A percentile compares a stretch with the other conserved stretches of the same genome.
phyloP scores from a whole-genome alignment of 257 asterid genomes.

The Ocimum tenuiflorum region DNA sequence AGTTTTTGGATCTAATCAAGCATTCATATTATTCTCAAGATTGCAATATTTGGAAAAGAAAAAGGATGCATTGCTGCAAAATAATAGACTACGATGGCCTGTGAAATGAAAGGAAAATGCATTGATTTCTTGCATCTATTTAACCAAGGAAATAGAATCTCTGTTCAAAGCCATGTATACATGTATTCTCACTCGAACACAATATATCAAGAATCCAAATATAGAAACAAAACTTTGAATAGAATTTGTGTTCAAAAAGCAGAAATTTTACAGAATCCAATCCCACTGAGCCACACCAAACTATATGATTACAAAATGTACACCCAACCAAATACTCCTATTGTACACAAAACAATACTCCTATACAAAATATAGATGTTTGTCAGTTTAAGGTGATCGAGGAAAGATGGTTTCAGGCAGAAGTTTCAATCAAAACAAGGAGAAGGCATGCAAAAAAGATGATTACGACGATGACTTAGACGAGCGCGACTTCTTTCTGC shows the following conservation, averaged over 20 bases:
- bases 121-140: neutral
- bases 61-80: neutral
- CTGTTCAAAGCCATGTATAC: no score
- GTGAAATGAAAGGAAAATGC: no score
- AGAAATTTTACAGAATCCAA: constrained; percentile 12
- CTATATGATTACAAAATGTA: constrained; percentile 5
- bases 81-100: no score
- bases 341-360: constrained; percentile 26
- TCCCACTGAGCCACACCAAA: constrained; percentile 20
- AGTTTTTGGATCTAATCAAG: constrained; percentile 36
- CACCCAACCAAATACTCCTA: constrained; percentile 13
- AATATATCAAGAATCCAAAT: neutral
- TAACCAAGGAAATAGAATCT: neutral
- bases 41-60: no score
- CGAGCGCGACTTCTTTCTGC: constrained; percentile 31
- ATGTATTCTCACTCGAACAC: no score
- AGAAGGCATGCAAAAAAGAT: neutral
- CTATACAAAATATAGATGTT: constrained; percentile 26
- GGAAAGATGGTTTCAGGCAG: constrained; percentile 11
- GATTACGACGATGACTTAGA: constrained; percentile 20
- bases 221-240: neutral
- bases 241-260: neutral
- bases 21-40: neutral
- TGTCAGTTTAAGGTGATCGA: constrained; percentile 14
- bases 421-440: neutral